Evolutionary conservation across 2,329 filamentous ascomycete species (phyloP).

Genomic region (Geosmithia putterillii): DNA sequence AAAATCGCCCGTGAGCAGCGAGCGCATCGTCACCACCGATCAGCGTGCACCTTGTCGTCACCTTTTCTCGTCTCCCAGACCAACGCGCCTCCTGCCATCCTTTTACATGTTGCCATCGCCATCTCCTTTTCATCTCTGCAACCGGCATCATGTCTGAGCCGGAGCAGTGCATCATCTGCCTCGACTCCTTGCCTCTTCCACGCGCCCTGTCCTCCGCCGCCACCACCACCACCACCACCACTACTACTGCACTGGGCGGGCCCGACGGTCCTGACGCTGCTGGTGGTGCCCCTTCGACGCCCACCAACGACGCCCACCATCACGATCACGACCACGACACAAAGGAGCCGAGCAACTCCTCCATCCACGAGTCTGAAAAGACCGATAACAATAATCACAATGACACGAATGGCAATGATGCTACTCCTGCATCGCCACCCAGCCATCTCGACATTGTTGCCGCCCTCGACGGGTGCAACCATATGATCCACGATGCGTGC

Average conservation of each 20-base stretch:
- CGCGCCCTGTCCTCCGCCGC: slow-evolving; percentile 8
- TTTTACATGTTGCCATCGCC: slow-evolving; percentile 36
- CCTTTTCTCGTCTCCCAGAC: neutral
- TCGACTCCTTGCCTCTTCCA: slow-evolving; percentile 41
- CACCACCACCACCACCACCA: slow-evolving; percentile 1
- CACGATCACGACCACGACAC: slow-evolving; percentile 1
- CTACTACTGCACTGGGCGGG: slow-evolving; percentile 7
- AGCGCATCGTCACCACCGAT: neutral
- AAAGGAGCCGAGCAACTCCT: too few species aligned
- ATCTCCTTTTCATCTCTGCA: slow-evolving; percentile 19
- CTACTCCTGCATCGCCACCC: slow-evolving; percentile 1
- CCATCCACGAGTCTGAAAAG: too few species aligned
- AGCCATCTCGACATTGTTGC: slow-evolving; percentile 36
- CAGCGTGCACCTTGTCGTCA: neutral
- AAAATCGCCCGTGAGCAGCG: neutral
- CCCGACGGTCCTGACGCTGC: slow-evolving; percentile 7
- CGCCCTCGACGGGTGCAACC: slow-evolving; percentile 64
- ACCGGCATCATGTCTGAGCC: slow-evolving; percentile 36
- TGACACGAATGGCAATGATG: slow-evolving; percentile 5
- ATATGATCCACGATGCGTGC: slow-evolving; percentile 86
- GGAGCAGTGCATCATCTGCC: slow-evolving; percentile 60
- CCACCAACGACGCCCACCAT: slow-evolving; percentile 11
- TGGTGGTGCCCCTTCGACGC: slow-evolving; percentile 8
- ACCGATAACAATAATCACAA: slow-evolving; percentile 3
- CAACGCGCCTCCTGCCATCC: neutral